Conservation (phyloP, 2,329 filamentous ascomycete species). For the Arthroderma uncinatum region DNA sequence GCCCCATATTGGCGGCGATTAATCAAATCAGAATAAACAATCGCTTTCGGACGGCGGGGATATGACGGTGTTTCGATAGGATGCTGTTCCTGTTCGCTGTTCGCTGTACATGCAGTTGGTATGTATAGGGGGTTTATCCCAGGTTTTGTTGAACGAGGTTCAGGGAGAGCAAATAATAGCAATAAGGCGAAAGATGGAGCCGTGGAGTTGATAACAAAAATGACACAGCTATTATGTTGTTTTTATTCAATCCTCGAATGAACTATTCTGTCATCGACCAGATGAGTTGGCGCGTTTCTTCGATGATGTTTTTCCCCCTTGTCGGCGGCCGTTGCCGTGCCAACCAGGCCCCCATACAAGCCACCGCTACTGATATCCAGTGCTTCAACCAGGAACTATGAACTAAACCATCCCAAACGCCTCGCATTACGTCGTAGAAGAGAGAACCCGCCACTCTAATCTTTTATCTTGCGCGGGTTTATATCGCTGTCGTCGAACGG, state of each 20-base stretch:
- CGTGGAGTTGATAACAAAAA: neutral
- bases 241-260: neutral
- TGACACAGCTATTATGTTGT: neutral
- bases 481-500: conserved; percentile 36
- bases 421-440: neutral
- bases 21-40: no score
- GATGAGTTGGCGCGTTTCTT: neutral
- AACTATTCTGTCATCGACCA: neutral
- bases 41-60: no score
- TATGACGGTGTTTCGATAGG: no score
- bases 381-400: neutral
- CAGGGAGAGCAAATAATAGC: neutral
- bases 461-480: conserved; percentile 10
- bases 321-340: neutral
- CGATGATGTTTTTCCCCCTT: neutral
- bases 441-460: neutral
- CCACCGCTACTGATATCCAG: neutral
- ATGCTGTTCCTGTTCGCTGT: neutral
- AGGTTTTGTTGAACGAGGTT: neutral
- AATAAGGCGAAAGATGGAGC: neutral
- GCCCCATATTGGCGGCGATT: neutral
- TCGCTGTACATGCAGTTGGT: neutral
- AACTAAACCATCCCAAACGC: neutral
- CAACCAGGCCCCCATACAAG: neutral
- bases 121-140: neutral